Conservation (phyloP, 257 asterid species). For the Ajuga chamaepitys region DNA sequence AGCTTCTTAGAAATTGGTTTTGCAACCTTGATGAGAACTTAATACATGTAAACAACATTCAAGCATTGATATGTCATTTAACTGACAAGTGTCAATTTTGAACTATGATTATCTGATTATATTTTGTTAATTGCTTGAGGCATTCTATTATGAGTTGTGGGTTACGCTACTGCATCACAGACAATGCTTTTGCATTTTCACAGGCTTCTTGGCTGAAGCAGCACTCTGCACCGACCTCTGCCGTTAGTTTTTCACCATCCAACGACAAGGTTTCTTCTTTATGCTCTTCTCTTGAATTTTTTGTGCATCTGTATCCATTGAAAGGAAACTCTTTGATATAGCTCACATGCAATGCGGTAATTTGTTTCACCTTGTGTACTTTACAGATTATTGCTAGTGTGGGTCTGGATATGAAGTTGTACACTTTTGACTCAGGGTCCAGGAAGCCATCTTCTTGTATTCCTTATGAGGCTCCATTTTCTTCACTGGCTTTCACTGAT, state of each 20-base stretch:
- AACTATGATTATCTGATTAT: not conserved
- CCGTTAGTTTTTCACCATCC: constrained; percentile 91
- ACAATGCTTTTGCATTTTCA: constrained; percentile 17
- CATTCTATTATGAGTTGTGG: not conserved
- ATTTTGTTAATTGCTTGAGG: not conserved
- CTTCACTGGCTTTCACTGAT: constrained; percentile 85
- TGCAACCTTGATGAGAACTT: not conserved
- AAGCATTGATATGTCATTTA: not conserved
- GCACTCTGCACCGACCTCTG: constrained; percentile 97
- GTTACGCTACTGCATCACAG: not conserved
- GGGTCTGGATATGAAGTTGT: constrained; percentile 95
- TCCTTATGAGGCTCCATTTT: constrained; percentile 87
- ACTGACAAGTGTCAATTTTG: not conserved
- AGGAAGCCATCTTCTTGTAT: constrained; percentile 79
- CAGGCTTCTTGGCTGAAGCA: constrained; percentile 96
- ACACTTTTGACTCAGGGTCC: constrained; percentile 82
- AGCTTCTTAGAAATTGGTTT: constrained; percentile 4
- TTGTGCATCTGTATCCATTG: not conserved
- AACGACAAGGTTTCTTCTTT: constrained; percentile 78
- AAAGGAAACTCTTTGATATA: constrained; percentile 8
- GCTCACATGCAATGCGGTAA: not conserved
- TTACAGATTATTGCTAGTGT: constrained; percentile 89
- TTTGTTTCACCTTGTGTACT: constrained; percentile 7
- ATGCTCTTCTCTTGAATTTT: not conserved
- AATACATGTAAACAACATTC: not conserved